Evolutionary conservation across 768 basidiomycete species (phyloP), one percentile per base, ranked within the genome.

Genomic region (Cubamyces sp.): DNA sequence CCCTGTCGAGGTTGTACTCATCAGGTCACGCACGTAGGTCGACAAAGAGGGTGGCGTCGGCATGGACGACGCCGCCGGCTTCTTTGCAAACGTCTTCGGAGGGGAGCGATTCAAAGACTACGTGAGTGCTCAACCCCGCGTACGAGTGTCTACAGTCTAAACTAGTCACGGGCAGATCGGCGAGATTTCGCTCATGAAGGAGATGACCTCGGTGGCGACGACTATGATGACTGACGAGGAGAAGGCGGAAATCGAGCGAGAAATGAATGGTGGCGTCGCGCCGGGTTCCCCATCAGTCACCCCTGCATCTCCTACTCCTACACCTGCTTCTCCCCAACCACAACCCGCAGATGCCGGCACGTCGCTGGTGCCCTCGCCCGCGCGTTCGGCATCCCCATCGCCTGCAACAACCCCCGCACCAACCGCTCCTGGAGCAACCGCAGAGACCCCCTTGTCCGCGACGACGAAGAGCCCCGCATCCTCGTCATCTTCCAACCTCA

Each of bases 41-140:
- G 91, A 92, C 74, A 90, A 87, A 70, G 91, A 92, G 68, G 88
- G 90, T n/a, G 84, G 81, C 16, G 72, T 84, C 47, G 87, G 82
- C 42, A 90, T 96, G 84, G 91, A 94, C 48, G 96, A 99, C 70
- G 94, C 97, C 3, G 89, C 92, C 40, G 90, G 91, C 60, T 92
- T 99, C 81, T 99, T 99, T 71, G 90, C 92, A 19, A 90, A 91
- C 70, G 92, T 98, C 16, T 99, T 99, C 72, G 95, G 95, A 54
- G 96, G 97, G 23, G 96, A 96, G 70, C 84, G 91, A 25, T 97
- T 97, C 73, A 76, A 80, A 60, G 93, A 95, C 73, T 94, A 93
- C 71, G 93, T 96, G 74, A 74, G 93, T 81, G 15, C 37, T 26
- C 52, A n/a, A 21, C 23, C 40, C 15, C 46, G 28, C 34, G 21